These are phyloP conservation scores for Jaltomata sinuosa DNA, from an alignment of 257 asterid species.

Conservation along the genomic window DNA sequence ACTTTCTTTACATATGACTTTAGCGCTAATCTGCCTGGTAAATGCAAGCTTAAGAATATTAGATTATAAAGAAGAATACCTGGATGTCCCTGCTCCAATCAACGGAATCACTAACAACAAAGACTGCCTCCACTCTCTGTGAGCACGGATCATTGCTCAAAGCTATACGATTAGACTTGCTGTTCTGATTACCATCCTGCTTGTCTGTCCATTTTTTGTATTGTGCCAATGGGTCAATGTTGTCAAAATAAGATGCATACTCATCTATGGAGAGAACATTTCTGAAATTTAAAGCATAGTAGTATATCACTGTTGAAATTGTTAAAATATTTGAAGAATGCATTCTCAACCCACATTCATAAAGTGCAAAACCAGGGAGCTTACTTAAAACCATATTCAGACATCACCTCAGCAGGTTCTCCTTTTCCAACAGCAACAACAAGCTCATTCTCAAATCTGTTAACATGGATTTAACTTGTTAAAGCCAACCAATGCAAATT, in stretches of 20 bases:
- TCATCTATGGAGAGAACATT: conserved; percentile 74
- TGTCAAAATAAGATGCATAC: conserved; percentile 68
- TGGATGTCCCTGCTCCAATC: conserved; percentile 99
- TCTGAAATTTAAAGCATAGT: conserved; percentile 28
- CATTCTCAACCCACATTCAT: background rate
- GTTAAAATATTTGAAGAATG: background rate
- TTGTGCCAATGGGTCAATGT: conserved; percentile 76
- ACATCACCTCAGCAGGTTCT: conserved; percentile 78
- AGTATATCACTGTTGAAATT: background rate
- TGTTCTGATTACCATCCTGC: conserved; percentile 12
- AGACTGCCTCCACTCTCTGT: conserved; percentile 72
- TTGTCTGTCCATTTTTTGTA: conserved; percentile 46
- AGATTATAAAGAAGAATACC: conserved; percentile 26
- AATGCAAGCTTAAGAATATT: background rate
- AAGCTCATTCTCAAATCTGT: conserved; percentile 67
- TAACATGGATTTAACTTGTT: background rate
- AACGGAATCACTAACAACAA: conserved; percentile 84
- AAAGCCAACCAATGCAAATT: background rate
- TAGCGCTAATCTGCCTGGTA: background rate
- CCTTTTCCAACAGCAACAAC: conserved; percentile 85
- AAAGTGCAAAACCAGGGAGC: conserved; percentile 6
- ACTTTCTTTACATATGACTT: background rate
- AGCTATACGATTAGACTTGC: conserved; percentile 17
- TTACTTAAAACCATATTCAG: conserved; percentile 88
- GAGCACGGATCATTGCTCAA: conserved; percentile 38